These are phyloP conservation scores for Colletotrichum destructivum DNA, from an alignment of 2,329 filamentous ascomycete genomes.

Conservation along the genomic window DNA sequence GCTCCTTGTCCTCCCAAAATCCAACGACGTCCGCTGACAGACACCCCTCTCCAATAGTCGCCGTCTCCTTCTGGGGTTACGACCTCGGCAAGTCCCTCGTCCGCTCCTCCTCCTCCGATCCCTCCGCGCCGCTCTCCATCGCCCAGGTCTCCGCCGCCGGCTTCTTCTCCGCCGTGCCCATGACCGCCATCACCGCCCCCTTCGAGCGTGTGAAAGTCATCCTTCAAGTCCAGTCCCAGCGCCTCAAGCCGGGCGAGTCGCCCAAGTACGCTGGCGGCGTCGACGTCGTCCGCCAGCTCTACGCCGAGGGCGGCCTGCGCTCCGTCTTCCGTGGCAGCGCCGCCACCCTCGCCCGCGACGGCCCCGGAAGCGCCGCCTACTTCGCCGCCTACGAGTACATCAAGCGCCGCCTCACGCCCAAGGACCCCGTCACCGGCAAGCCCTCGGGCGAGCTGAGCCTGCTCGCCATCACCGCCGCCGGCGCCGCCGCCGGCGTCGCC, in stretches of 20 bases:
- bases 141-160: constrained; percentile 91
- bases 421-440: constrained; percentile 80
- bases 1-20: constrained; percentile 8
- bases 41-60: constrained; percentile 62
- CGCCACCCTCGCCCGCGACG: constrained; percentile 94
- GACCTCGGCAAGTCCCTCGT: constrained; percentile 95
- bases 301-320: constrained; percentile 89
- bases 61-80: constrained; percentile 87
- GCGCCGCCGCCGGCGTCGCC: constrained; percentile 91
- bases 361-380: constrained; percentile 93
- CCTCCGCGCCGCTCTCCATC: constrained; percentile 80
- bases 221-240: constrained; percentile 96
- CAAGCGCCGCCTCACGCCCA: constrained; percentile 88
- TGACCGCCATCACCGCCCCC: constrained; percentile 98
- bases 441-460: constrained; percentile 85
- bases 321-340: constrained; percentile 92
- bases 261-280: constrained; percentile 89
- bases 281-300: constrained; percentile 94
- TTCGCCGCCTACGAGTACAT: constrained; percentile 98
- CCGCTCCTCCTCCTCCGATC: constrained; percentile 74
- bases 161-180: constrained; percentile 97
- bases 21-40: not conserved
- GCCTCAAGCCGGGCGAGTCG: constrained; percentile 90
- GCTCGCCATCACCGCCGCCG: constrained; percentile 86
- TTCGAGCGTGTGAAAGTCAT: constrained; percentile 99